Base-by-base conservation (phyloP, 1,139 yeast genomes). In the Lodderomyces metapsilosis region DNA sequence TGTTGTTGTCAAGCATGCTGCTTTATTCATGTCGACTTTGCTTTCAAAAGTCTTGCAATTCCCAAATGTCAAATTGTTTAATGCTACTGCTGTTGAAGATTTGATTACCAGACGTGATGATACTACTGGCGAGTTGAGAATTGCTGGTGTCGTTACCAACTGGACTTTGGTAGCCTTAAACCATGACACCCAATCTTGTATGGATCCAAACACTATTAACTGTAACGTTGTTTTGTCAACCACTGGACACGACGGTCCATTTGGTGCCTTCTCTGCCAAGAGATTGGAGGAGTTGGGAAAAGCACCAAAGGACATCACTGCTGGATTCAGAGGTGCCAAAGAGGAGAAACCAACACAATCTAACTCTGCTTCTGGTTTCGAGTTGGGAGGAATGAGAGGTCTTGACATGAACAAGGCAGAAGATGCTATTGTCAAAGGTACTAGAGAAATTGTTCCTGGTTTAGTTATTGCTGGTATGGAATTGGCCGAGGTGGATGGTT, bases 181-280 rank as follows among this genome's bases (percentile, higher is more conserved):
- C 61, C 92, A 84, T 57, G 87, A 81, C 58, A 79, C 80, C 47
- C 91, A 84, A 61, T 79, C 85, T 12, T 84, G 92, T 62, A 84
- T 84, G 92, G 92, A 84, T 57, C 92, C 92, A 43, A 84, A 84
- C 67, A 84, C 88, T 45, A 82, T 84, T 68, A 84, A 83, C 57
- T 76, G 84, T 47, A 81, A 82, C 54, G 80, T 84, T 42, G 78
- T 84, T 43, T 68, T 84, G 46, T 82, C 89, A 12, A 80, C 89
- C 46, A 78, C 88, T 32, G 92, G 92, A 41, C 92, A 84, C 55
- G 92, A 84, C 59, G 92, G 92, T 53, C 89, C 89, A 41, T 82
- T 84, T 64, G 92, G 92, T 45, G 91, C 91, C n/a, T 84, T 83
- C 64, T 76, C 81, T 45, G 89, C 86, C 22, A 71, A 71, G 54